Evolutionary conservation across 2,329 filamentous ascomycete species (phyloP).

Genomic region (Emmonsiellopsis sp.): DNA sequence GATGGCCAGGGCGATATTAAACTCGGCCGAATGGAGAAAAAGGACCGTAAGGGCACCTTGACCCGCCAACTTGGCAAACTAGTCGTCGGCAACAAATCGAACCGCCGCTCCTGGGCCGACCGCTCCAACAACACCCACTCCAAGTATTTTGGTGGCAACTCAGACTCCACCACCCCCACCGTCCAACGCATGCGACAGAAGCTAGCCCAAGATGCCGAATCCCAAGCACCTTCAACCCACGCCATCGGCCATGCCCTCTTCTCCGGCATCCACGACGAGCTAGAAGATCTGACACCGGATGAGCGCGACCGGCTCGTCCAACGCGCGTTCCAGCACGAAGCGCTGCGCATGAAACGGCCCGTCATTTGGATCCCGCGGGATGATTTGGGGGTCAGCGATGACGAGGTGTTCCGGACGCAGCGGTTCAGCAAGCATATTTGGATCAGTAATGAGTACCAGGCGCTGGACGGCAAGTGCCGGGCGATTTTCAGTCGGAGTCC

Average conservation of each 20-base stretch:
- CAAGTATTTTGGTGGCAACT: slow-evolving; percentile 29
- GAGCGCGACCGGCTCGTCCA: slow-evolving; percentile 78
- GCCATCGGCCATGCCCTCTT: slow-evolving; percentile 72
- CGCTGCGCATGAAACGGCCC: slow-evolving; percentile 72
- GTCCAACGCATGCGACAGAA: slow-evolving; percentile 27
- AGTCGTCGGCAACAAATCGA: slow-evolving; percentile 10
- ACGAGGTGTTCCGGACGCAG: slow-evolving; percentile 74
- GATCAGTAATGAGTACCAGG: slow-evolving; percentile 90
- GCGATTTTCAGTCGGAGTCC: slow-evolving; percentile 80
- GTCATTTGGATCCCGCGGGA: slow-evolving; percentile 93
- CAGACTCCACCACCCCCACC: slow-evolving; percentile 24
- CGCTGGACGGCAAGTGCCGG: slow-evolving; percentile 70
- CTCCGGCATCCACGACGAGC: slow-evolving; percentile 79
- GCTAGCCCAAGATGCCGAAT: slow-evolving; percentile 53
- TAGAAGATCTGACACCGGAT: slow-evolving; percentile 86
- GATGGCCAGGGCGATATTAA: slow-evolving; percentile 42
- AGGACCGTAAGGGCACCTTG: slow-evolving; percentile 7
- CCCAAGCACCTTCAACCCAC: slow-evolving; percentile 49
- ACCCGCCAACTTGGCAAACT: slow-evolving; percentile 16
- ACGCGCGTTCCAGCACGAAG: slow-evolving; percentile 84
- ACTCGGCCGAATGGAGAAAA: slow-evolving; percentile 18
- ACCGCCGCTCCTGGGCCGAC: slow-evolving; percentile 35
- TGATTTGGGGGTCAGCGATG: slow-evolving; percentile 80
- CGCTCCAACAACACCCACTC: slow-evolving; percentile 32
- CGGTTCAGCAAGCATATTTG: slow-evolving; percentile 71